Base-by-base conservation (phyloP, 2,329 filamentous ascomycete genomes). In the Penicillium sp. region DNA sequence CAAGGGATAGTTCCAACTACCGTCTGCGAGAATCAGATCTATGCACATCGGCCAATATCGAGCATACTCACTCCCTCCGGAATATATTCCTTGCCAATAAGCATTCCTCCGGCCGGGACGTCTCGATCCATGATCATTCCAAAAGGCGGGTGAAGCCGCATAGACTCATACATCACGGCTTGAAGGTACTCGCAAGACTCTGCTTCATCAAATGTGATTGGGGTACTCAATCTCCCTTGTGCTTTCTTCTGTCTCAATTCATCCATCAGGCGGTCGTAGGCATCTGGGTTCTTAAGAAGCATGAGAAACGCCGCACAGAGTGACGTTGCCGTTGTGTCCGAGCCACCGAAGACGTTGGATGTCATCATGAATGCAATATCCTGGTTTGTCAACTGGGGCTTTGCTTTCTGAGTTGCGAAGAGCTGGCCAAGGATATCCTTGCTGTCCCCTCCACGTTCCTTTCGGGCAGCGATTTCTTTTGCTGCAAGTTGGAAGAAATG, bases 171-270 rank as follows among this genome's bases (percentile, higher is more conserved):
- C 45, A 48, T 48, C 45, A 48, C 45, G 6, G 25, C 45, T 28
- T 48, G 45, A 15, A 48, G 45, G n/a, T 48, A 48, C 45, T 48
- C 45, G 7, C 45, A 48, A 48, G 45, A 34, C 45, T 48, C 45
- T 12, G 45, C 45, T 34, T 48, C 45, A 34, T 48, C 28, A 48
- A 48, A 48, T 6, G 45, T 48, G 11, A 48, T 17, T 17, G 28
- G 45, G 5, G 34, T 28, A 12, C n/a, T 48, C 15, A 48, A 10
- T 12, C 34, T 48, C 15, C 45, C 45, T 12, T 31, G 25, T 5
- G 25, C 25, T 12, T 17, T 48, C 28, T 34, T 48, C 45, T 48
- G 14, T 1, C 17, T 34, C 7, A 48, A 48, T n/a, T 48, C 45
- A 48, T 48, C 45, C 45, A 48, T 48, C 45, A 48, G 28, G 3